phyloP scores from a whole-genome alignment of 352 stramenopile species.

The Chrysophaeum taylorii region DNA sequence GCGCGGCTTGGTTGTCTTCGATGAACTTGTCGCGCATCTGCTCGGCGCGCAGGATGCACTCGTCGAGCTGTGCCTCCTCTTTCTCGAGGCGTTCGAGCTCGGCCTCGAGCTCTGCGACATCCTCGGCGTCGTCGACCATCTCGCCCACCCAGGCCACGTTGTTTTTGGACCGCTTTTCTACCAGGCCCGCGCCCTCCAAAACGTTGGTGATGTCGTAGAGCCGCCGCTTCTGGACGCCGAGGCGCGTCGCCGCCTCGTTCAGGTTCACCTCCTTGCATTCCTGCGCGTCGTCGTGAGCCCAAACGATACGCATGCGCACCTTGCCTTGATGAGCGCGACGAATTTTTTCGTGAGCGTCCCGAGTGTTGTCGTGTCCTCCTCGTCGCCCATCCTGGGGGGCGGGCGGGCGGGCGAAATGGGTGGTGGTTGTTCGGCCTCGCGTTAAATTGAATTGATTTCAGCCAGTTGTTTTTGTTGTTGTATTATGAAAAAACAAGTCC shows the following conservation, averaged over 20 bases:
- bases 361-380: no score
- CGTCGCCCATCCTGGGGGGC: no score
- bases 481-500: no score
- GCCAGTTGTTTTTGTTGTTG: no score
- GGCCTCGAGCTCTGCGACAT: slow-evolving; percentile 21
- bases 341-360: slow-evolving; percentile 92
- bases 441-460: no score
- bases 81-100: slow-evolving; percentile 28
- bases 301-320: slow-evolving; percentile 67
- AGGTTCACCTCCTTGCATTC: no score
- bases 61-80: slow-evolving; percentile 37
- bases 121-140: neutral
- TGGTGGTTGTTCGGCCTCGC: no score
- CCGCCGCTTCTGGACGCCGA: slow-evolving; percentile 74
- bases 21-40: no score
- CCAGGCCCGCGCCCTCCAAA: slow-evolving; percentile 89
- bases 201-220: slow-evolving; percentile 99
- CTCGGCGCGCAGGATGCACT: slow-evolving; percentile 38
- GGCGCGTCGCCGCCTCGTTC: slow-evolving; percentile 69
- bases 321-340: slow-evolving; percentile 81
- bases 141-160: slow-evolving; percentile 89
- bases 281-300: no score
- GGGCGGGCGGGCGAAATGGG: no score
- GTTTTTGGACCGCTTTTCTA: slow-evolving; percentile 95
- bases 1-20: no score